Base-by-base conservation (phyloP, 306 rosid species). In the Lithocarpus polystachyus region DNA sequence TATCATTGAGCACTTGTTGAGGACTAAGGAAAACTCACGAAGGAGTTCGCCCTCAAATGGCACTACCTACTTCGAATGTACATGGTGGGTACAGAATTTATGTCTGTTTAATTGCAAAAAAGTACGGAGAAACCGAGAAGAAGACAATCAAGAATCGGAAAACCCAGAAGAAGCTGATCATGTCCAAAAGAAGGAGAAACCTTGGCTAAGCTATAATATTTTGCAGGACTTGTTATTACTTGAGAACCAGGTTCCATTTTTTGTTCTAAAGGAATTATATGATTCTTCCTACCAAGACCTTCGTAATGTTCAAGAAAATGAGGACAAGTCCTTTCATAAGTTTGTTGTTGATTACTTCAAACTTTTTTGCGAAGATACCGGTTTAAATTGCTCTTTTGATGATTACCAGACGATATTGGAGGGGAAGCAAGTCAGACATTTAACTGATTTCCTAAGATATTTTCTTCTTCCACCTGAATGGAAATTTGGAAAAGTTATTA, bases 211-310 rank as follows among this genome's bases (percentile, higher is more conserved):
- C 43, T 62, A 53, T 60, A 62, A 68, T 24, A 2, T 81, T 0
- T 61, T 71, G 72, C 68, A n/a, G 9, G 88, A 81, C 4, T 40
- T 81, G 68, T 43, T 81, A 3, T 24, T 81, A 26, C 82, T 81
- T 6, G 88, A 85, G 31, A 81, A 85, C 55, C 88, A 81, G 35
- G 67, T 84, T 40, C 85, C 83, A 0, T 81, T 73, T 55, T 74
- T 28, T 43, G 59, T 81, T 12, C 75, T 85, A 5, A 7, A 48
- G 15, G 20, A 77, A 1, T 24, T 84, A 6, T 84, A 65, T 14
- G 3, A 75, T 3, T 2, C n/a, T 28, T 8, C 13, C 28, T 22
- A 43, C 48, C 48, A 10, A 10, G 5, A 2, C 3, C 10, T 6
- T 56, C 26, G 1, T 7, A 3, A 14, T n/a, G 4, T 11, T 8